Evolutionary conservation across 2,329 filamentous ascomycete species (phyloP), one percentile per base, ranked within the genome.

Genomic region (Nothopassalora personata): DNA sequence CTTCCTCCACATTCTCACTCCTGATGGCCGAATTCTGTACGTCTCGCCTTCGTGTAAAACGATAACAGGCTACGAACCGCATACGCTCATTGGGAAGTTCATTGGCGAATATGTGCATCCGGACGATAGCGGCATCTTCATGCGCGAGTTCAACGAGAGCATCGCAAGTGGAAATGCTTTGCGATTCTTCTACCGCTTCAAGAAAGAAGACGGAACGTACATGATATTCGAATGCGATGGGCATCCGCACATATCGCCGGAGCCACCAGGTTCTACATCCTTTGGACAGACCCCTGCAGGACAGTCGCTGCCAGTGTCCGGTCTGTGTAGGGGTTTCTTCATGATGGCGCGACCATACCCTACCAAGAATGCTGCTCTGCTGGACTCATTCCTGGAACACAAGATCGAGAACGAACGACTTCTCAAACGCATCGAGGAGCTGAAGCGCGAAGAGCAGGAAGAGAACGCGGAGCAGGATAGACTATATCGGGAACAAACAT

Each of bases 361-460:
- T 5, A 95, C 89, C 31, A 92, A 89, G 75, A 96, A 93, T 70
- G 87, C 91, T 1, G 84, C 84, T 3, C 80, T 97, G 10, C 80
- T 97, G 19, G 92, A 97, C 75, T 95, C 91, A 0, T 97, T 97
- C 69, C 80, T 97, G 30, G 93, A 97, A 73, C 92, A 97, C 77
- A 97, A 97, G 75, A 93, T 96, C 56, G 93, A 97, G 73, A 96
- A 97, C 69, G 91, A 96, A 76, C 85, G 92, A 4, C 76, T 97
- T 52, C 86, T 85, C 68, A 88, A 90, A 67, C 86, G 90, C 47
- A 96, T 97, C 62, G 86, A 88, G 18, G 91, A 95, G 74, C 79
- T 97, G 56, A 90, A 89, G 66, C 83, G 84, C 61, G 93, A 97
- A 73, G 93, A 97, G 73, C 85, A 87, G 58, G 89, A 92, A 56